A percentile compares a stretch with the other conserved stretches of the same genome.
Conservation (phyloP, 768 basidiomycete genomes). For the Solioccasus polychromus region DNA sequence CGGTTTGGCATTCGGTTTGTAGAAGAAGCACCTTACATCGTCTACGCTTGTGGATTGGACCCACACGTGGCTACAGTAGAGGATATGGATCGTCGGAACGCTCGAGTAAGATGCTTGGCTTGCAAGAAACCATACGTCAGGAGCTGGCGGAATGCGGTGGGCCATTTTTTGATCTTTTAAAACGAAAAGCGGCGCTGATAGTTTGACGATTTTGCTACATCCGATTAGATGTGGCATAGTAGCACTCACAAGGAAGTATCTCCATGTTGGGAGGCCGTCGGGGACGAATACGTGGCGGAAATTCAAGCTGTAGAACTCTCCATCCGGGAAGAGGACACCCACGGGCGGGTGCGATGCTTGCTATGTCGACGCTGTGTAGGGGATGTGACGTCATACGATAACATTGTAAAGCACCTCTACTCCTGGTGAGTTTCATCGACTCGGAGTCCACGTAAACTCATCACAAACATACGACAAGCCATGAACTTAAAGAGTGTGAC, state of each 20-base stretch:
- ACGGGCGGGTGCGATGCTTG: not conserved
- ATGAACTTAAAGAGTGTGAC: not conserved
- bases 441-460: not conserved
- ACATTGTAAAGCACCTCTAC: not conserved
- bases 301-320: not conserved
- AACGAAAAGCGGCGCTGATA: no score
- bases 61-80: conserved; percentile 1
- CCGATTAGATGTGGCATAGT: not conserved
- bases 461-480: not conserved
- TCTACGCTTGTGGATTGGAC: conserved; percentile 2
- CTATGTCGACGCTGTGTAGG: conserved; percentile 3
- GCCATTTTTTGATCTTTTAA: not conserved
- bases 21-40: not conserved
- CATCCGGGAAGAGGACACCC: no score
- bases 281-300: not conserved
- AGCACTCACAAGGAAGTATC: no score
- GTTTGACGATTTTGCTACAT: no score
- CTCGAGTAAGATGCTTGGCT: conserved; percentile 5
- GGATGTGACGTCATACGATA: not conserved
- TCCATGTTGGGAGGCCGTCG: conserved; percentile 1
- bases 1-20: not conserved
- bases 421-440: not conserved
- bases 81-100: conserved; percentile 6
- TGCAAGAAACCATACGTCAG: not conserved
- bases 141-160: conserved; percentile 5